phyloP scores from a whole-genome alignment of 768 basidiomycete species.

The Amanita rubescens region DNA sequence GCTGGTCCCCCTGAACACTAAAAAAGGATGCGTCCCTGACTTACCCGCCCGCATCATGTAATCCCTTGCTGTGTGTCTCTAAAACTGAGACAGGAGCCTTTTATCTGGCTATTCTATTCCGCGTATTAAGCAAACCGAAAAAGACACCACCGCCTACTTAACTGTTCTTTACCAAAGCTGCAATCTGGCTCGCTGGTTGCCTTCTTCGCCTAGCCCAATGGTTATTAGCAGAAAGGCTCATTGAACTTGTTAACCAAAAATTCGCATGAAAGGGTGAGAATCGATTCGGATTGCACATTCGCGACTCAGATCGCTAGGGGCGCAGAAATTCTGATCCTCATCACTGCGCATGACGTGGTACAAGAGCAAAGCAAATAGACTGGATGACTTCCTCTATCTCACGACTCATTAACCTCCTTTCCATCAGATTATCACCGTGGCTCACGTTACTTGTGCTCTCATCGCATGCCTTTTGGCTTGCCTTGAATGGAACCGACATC shows the following conservation, averaged over 20 bases:
- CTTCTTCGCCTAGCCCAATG: too few species aligned
- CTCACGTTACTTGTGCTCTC: slow-evolving; percentile 10
- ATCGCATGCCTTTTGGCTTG: slow-evolving; percentile 12
- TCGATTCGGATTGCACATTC: too few species aligned
- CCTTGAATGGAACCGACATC: slow-evolving; percentile 17
- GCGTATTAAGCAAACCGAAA: too few species aligned
- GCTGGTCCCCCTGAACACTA: not conserved
- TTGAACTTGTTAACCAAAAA: not conserved
- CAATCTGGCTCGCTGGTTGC: too few species aligned
- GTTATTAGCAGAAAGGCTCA: too few species aligned
- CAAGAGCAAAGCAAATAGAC: slow-evolving; percentile 20
- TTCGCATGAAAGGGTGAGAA: not conserved
- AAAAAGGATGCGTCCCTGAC: not conserved
- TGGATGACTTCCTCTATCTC: slow-evolving; percentile 16
- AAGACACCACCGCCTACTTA: too few species aligned
- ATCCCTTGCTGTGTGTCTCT: too few species aligned
- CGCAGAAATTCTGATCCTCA: too few species aligned
- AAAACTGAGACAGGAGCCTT: too few species aligned
- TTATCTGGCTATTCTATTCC: too few species aligned
- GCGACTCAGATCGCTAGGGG: too few species aligned
- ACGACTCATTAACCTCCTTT: slow-evolving; percentile 3
- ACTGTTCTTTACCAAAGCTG: too few species aligned
- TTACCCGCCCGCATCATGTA: not conserved
- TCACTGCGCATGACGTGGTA: slow-evolving; percentile 4
- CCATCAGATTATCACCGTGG: slow-evolving; percentile 12